Base-by-base conservation (phyloP, 2,329 filamentous ascomycete species). In the Cercospora beticola region DNA sequence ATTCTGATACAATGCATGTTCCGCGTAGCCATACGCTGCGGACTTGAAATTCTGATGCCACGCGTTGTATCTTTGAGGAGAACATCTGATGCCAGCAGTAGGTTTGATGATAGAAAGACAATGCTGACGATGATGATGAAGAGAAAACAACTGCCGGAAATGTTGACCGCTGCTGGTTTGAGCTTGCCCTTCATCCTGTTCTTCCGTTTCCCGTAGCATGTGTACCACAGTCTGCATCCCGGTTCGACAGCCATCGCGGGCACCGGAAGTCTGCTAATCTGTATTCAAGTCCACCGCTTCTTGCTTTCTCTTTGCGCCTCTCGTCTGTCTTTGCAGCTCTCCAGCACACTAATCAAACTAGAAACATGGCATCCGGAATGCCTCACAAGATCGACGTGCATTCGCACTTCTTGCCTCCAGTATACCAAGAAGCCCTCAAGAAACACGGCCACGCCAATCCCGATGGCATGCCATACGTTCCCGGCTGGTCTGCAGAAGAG, bases 381-480 rank as follows among this genome's bases (percentile, higher is more conserved):
- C 71, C 74, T 12, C 57, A 58, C 23, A 74, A 80, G 23, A 83
- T 86, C 62, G 84, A 86, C 70, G 79, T 83, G 4, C 84, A 86
- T 73, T 79, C 81, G 1, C 83, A 86, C 74, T 83, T 81, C 74
- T 77, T 85, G 5, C 80, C 82, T 1, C 78, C 79, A 74, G 67
- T 65, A 56, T 86, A 85, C 71, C 78, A 79, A 31, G 67, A 79
- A 57, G 81, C 80, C 0, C 80, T 82, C 60, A 70, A 78, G 7
- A 70, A 79, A 14, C 76, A 82, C 66, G 83, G 83, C 54, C 79
- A 83, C 73, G 73, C 73, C 3, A 77, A 83, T 36, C 81, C 82
- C 5, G 84, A 86, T 70, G 84, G 84, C 46, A 86, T 86, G 84
- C 83, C 84, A 9, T 71, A 71, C 49, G 66, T 78, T 1, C 77